These are phyloP conservation scores for Quercus tomentella DNA, from an alignment of 331 rosid genomes.

Conservation along the genomic window DNA sequence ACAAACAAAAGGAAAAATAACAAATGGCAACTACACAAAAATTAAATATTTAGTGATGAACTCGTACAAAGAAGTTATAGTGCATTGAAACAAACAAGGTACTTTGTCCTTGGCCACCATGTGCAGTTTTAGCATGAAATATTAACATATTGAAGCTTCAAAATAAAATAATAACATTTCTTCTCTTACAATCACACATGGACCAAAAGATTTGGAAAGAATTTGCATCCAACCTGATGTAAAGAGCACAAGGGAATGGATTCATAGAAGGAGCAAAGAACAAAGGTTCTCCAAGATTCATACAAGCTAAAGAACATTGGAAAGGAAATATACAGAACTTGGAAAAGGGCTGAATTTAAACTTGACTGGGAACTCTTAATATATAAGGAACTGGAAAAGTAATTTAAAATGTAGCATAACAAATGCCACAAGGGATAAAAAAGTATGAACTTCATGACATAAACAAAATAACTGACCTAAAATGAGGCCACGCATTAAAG, in stretches of 20 bases:
- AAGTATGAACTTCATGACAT: conserved; percentile 42
- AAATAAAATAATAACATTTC: neutral
- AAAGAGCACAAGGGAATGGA: conserved; percentile 5
- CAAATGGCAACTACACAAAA: neutral
- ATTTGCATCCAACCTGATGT: conserved; percentile 2
- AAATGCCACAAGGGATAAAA: conserved; percentile 49
- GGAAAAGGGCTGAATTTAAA: conserved; percentile 26
- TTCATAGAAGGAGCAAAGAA: conserved; percentile 7
- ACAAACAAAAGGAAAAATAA: neutral
- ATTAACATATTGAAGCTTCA: neutral
- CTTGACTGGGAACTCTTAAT: conserved; percentile 17
- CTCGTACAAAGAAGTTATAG: neutral
- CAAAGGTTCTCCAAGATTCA: neutral
- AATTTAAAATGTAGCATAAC: conserved; percentile 48
- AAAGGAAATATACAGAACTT: conserved; percentile 21
- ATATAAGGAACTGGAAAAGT: conserved; percentile 36
- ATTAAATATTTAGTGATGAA: neutral
- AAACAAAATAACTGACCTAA: conserved; percentile 73
- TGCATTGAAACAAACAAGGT: neutral
- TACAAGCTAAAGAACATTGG: neutral
- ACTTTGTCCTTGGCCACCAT: neutral
- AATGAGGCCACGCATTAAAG: conserved; percentile 68
- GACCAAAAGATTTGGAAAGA: conserved; percentile 1
- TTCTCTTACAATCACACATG: neutral
- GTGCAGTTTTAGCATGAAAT: neutral